Conservation (phyloP, 140 eudicot genomes). For the Cichorium intybus region DNA sequence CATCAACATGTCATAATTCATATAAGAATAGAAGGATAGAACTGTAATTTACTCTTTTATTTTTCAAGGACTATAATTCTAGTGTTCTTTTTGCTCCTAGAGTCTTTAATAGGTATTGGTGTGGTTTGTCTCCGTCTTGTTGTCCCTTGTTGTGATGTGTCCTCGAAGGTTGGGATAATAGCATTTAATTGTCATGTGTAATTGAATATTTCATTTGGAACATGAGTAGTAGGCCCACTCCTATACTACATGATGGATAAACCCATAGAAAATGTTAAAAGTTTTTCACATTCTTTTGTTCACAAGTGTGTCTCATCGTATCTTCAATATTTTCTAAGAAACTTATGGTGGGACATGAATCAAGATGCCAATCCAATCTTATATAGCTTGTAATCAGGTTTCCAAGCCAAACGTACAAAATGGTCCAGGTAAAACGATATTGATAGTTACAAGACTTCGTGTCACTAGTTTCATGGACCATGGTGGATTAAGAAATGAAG, state of each 20-base stretch:
- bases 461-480: neutral
- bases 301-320: neutral
- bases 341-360: neutral
- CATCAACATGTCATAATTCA: neutral
- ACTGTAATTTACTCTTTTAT: neutral
- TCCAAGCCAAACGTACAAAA: neutral
- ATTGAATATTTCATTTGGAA: conserved; percentile 15
- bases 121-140: conserved; percentile 25
- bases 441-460: neutral
- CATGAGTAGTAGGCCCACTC: conserved; percentile 19
- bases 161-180: conserved; percentile 7
- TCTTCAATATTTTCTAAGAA: neutral
- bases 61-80: neutral
- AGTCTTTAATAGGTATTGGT: conserved; percentile 22
- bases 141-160: conserved; percentile 13
- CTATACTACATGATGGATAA: conserved; percentile 20
- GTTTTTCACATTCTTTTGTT: conserved; percentile 24
- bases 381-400: neutral
- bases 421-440: neutral
- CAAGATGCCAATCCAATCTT: neutral
- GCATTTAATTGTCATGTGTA: conserved; percentile 28
- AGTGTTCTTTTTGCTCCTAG: neutral
- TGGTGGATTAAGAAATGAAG: too few relatives aligned
- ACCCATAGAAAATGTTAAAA: conserved; percentile 8
- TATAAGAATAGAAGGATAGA: conserved; percentile 5